Evolutionary conservation across 2,329 filamentous ascomycete species (phyloP).

Genomic region (Trichoderma sp.): DNA sequence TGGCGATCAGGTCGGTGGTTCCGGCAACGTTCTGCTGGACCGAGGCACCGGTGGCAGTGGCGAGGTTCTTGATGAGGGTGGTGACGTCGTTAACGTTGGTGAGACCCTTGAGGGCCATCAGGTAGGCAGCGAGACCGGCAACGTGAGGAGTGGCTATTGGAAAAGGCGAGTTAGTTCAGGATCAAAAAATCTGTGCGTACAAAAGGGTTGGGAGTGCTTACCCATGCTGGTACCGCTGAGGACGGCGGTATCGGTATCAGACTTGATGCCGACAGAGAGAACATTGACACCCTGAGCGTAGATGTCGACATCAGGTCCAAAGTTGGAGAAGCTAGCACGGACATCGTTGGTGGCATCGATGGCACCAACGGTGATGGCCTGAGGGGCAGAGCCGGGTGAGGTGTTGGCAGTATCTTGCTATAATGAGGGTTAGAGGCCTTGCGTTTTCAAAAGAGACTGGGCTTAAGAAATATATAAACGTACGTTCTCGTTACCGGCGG

Average conservation of each 20-base stretch:
- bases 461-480: slow-evolving; percentile 26
- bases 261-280: slow-evolving; percentile 54
- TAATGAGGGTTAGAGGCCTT: neutral
- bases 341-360: slow-evolving; percentile 53
- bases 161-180: neutral
- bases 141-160: slow-evolving; percentile 62
- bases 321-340: slow-evolving; percentile 60
- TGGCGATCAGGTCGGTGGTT: slow-evolving; percentile 58
- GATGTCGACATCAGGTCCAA: slow-evolving; percentile 54
- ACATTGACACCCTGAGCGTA: slow-evolving; percentile 59
- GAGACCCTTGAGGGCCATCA: slow-evolving; percentile 59
- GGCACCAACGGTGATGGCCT: slow-evolving; percentile 62
- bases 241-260: slow-evolving; percentile 46
- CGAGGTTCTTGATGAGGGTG: slow-evolving; percentile 56
- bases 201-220: slow-evolving; percentile 29
- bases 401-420: slow-evolving; percentile 51
- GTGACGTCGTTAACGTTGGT: slow-evolving; percentile 42
- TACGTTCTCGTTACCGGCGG: slow-evolving; percentile 60
- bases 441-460: neutral
- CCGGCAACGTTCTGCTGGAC: slow-evolving; percentile 44
- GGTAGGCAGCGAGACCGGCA: slow-evolving; percentile 67
- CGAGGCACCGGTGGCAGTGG: slow-evolving; percentile 46
- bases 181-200: neutral
- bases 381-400: slow-evolving; percentile 57
- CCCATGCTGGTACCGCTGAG: slow-evolving; percentile 62